These are phyloP conservation scores for Calendula officinalis DNA, from an alignment of 129 eudicot genomes.

Conservation along the genomic window DNA sequence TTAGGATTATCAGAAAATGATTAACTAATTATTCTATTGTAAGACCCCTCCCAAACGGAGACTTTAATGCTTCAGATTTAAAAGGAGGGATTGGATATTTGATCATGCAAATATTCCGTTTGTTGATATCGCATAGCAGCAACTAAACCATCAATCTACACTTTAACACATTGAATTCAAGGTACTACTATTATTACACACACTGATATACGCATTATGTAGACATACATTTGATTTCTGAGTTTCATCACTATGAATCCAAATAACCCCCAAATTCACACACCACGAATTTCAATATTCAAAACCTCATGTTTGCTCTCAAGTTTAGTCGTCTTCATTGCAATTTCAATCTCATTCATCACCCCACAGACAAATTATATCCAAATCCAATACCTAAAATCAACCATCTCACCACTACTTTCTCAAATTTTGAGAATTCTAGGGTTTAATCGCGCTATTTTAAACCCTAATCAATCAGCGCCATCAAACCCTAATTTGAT, in stretches of 20 bases:
- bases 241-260: constrained; percentile 29
- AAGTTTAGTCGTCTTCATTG: constrained; percentile 41
- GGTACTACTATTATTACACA: not conserved
- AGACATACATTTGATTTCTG: constrained; percentile 1
- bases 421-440: constrained; percentile 15
- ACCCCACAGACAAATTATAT: constrained; percentile 26
- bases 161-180: too few relatives aligned
- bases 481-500: constrained; percentile 9
- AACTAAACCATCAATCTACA: too few relatives aligned
- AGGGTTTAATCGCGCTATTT: constrained; percentile 24
- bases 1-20: too few relatives aligned
- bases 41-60: too few relatives aligned
- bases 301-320: constrained; percentile 47
- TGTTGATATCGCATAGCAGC: too few relatives aligned
- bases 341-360: constrained; percentile 46
- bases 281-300: constrained; percentile 12
- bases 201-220: constrained; percentile 13
- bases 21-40: too few relatives aligned
- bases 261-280: constrained; percentile 32
- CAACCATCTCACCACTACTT: constrained; percentile 23
- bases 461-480: constrained; percentile 19
- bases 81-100: too few relatives aligned
- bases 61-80: too few relatives aligned
- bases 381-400: constrained; percentile 26
- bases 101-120: too few relatives aligned